Evolutionary conservation across 1,284 basidiomycete species (phyloP), one percentile per base, ranked within the genome.

Genomic region (Rhodotorula sp.): DNA sequence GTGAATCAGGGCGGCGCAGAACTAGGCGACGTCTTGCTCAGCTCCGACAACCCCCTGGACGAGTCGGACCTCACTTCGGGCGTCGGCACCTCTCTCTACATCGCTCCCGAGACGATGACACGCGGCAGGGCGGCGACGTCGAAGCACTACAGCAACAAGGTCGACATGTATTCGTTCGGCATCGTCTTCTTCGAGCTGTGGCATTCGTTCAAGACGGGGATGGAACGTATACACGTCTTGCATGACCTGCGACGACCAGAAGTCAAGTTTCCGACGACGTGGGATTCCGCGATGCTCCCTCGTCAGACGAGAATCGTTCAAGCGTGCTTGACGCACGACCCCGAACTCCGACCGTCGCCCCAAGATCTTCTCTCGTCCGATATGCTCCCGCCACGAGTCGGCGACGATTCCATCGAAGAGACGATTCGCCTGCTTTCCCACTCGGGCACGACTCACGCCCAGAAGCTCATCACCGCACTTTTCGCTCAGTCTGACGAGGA

Each of bases 351-450:
- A 26, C 73, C 75, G 0, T 74, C 75, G 10, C 76, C 78, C 8
- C 71, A 72, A 42, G 78, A 79, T 24, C 66, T 79, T 2, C 74
- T 78, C 33, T 60, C 72, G 7, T 77, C 76, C 17, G 75, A 76
- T 22, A 61, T 78, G 22, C 66, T 79, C 2, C 78, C 78, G 14
- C 70, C 78, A 0, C 68, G 74, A 3, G 76, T 77, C 5, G 76
- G 76, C 14, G 78, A 79, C 64, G 78, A 79, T 46, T 75, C 75
- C 30, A 76, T 79, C 37, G 62, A 72, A 37, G 77, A 78, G 56
- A 76, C 76, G 0, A 68, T 78, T 15, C 69, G 73, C 3, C 61
- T 76, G 4, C 66, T 78, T 5, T 73, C 76, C 24, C 77, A 77
- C 57, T 69, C 76, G 0, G 77, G 77, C 29, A 78, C 75, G 33